Percentiles rank a stretch among this genome's conserved stretches.
phyloP scores from a whole-genome alignment of 257 asterid species.

The Solanum dulcamara region DNA sequence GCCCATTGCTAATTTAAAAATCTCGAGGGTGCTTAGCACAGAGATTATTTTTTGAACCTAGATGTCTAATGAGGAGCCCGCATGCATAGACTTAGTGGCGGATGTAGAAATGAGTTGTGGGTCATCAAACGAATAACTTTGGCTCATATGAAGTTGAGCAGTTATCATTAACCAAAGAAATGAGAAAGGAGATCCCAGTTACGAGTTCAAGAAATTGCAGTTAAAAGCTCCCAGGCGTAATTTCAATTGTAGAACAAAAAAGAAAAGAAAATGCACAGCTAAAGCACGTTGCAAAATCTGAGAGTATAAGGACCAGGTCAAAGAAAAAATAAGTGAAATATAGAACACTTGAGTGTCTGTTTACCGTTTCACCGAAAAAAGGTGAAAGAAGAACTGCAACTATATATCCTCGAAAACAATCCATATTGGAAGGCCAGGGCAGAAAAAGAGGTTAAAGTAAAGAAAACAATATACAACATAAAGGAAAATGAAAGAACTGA shows the following conservation, averaged over 20 bases:
- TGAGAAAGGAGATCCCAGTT: background rate
- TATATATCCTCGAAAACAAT: background rate
- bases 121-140: no score
- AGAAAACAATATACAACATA: background rate
- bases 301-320: background rate
- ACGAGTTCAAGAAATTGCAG: background rate
- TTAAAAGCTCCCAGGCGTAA: background rate
- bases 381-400: background rate
- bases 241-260: background rate
- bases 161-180: background rate
- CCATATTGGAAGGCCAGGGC: background rate
- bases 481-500: background rate
- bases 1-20: no score
- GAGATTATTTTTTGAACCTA: no score
- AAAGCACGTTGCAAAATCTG: background rate
- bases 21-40: no score
- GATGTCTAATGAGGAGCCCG: no score
- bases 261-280: background rate
- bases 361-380: background rate
- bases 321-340: background rate
- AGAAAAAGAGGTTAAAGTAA: background rate
- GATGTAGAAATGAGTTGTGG: no score
- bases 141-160: background rate
- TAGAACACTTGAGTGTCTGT: background rate
- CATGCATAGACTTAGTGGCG: no score